Evolutionary conservation across 2,329 filamentous ascomycete species (phyloP).

Genomic region (Botrytis fragariae): DNA sequence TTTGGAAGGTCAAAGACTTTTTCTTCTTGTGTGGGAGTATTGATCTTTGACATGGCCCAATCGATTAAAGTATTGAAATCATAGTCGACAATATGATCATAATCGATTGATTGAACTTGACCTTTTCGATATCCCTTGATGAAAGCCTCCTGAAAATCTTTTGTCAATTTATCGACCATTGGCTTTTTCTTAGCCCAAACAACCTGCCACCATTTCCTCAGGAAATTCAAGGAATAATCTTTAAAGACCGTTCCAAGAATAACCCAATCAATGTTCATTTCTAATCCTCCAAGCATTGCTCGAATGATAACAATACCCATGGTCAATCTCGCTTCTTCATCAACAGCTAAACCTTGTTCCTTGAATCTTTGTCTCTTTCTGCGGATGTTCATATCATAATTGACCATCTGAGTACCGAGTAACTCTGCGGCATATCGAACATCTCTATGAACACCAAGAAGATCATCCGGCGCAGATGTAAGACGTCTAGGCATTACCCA

Average conservation of each 20-base stretch:
- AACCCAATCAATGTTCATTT: conserved; percentile 60
- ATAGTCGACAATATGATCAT: conserved; percentile 60
- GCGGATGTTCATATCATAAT: conserved; percentile 16
- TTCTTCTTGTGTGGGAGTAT: conserved; percentile 43
- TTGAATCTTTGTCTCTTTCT: conserved; percentile 32
- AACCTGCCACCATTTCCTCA: conserved; percentile 56
- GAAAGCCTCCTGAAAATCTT: conserved; percentile 64
- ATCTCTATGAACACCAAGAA: conserved; percentile 19
- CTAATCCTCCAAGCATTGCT: conserved; percentile 58
- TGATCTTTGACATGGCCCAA: conserved; percentile 55
- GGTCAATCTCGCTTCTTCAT: conserved; percentile 50
- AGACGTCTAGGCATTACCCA: conserved; percentile 18
- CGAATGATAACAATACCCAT: conserved; percentile 58
- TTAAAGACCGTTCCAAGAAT: conserved; percentile 56
- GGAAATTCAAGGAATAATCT: conserved; percentile 48
- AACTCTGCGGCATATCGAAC: conserved; percentile 15
- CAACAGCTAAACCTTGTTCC: conserved; percentile 39
- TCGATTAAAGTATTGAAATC: conserved; percentile 66
- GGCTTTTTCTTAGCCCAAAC: conserved; percentile 51
- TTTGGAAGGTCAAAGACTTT: conserved; percentile 48
- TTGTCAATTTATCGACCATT: conserved; percentile 55
- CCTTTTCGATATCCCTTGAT: conserved; percentile 63
- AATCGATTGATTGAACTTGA: conserved; percentile 61
- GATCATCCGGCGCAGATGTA: conserved; percentile 18
- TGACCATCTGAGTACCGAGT: conserved; percentile 19